These are phyloP conservation scores for Xanthoconium purpureum DNA, from an alignment of 768 basidiomycete species.

Conservation along the genomic window DNA sequence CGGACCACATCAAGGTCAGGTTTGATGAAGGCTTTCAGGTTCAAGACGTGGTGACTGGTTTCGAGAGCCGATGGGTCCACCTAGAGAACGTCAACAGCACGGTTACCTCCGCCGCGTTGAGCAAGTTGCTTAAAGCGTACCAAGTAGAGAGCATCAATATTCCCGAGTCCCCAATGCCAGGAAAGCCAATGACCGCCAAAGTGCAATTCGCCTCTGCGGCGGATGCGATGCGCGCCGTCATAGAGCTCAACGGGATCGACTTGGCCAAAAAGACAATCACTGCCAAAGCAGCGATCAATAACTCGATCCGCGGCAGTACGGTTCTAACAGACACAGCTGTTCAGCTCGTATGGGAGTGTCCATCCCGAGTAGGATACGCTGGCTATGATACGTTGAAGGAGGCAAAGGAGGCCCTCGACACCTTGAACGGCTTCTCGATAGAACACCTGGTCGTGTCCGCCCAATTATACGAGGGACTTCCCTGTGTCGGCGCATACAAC, in stretches of 20 bases:
- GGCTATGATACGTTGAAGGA: slow-evolving; percentile 53
- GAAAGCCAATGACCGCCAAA: slow-evolving; percentile 32
- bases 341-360: slow-evolving; percentile 58
- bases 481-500: slow-evolving; percentile 55
- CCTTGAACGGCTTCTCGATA: slow-evolving; percentile 36
- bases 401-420: slow-evolving; percentile 51
- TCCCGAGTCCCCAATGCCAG: slow-evolving; percentile 18
- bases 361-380: slow-evolving; percentile 54
- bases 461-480: slow-evolving; percentile 51
- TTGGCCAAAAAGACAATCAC: slow-evolving; percentile 40
- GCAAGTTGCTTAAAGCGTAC: slow-evolving; percentile 40
- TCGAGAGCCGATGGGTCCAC: slow-evolving; percentile 63
- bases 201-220: slow-evolving; percentile 47
- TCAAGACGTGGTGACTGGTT: slow-evolving; percentile 55
- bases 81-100: slow-evolving; percentile 47
- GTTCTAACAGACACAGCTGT: slow-evolving; percentile 53
- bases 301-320: slow-evolving; percentile 34
- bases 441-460: slow-evolving; percentile 46
- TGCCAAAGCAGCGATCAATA: slow-evolving; percentile 44
- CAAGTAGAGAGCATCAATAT: slow-evolving; percentile 39
- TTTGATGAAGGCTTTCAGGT: slow-evolving; percentile 63
- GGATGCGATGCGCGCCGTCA: slow-evolving; percentile 53
- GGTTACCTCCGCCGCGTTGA: slow-evolving; percentile 36
- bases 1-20: slow-evolving; percentile 54
- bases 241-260: slow-evolving; percentile 45